A percentile compares a stretch with the other conserved stretches of the same genome.
These are phyloP conservation scores for Alternaria brassicae DNA, from an alignment of 2,329 filamentous ascomycete genomes.

Conservation along the genomic window DNA sequence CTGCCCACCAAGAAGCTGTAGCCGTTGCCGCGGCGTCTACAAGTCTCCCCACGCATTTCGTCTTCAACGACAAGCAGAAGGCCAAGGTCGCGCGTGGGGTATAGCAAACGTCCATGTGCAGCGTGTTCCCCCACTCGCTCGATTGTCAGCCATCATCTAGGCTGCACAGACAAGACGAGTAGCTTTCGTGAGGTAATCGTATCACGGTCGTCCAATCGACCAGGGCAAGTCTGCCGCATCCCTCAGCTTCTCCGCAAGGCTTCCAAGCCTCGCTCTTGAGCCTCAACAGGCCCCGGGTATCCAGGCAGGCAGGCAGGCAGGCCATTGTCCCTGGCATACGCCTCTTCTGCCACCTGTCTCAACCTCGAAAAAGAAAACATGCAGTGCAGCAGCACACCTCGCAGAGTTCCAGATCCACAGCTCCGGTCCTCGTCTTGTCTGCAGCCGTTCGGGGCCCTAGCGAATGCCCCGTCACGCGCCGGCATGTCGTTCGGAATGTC, in stretches of 20 bases:
- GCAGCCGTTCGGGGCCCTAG: conserved; percentile 15
- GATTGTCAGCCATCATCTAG: conserved; percentile 24
- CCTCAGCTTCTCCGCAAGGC: conserved; percentile 9
- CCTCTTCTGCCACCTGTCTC: conserved; percentile 16
- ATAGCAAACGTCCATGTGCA: conserved; percentile 20
- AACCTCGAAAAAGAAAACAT: conserved; percentile 23
- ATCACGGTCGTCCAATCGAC: conserved; percentile 33
- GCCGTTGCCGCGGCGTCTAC: conserved; percentile 1
- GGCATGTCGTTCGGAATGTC: conserved; percentile 26
- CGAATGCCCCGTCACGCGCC: conserved; percentile 35
- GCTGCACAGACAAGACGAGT: conserved; percentile 24
- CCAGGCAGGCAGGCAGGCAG: not conserved
- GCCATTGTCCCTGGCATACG: conserved; percentile 24
- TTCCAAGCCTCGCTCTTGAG: conserved; percentile 19
- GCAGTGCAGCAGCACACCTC: conserved; percentile 21
- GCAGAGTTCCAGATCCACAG: conserved; percentile 23
- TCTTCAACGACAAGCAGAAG: conserved; percentile 18
- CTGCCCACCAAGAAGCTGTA: not conserved
- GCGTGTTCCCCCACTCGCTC: conserved; percentile 26
- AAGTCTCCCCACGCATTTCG: conserved; percentile 8
- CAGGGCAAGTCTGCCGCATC: conserved; percentile 7
- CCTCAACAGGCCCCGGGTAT: conserved; percentile 31
- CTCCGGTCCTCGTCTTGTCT: conserved; percentile 26
- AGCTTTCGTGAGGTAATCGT: conserved; percentile 43
- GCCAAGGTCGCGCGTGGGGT: conserved; percentile 3